These are phyloP conservation scores for Chalciporus sp. DNA, from an alignment of 1,284 basidiomycete species.

Conservation along the genomic window DNA sequence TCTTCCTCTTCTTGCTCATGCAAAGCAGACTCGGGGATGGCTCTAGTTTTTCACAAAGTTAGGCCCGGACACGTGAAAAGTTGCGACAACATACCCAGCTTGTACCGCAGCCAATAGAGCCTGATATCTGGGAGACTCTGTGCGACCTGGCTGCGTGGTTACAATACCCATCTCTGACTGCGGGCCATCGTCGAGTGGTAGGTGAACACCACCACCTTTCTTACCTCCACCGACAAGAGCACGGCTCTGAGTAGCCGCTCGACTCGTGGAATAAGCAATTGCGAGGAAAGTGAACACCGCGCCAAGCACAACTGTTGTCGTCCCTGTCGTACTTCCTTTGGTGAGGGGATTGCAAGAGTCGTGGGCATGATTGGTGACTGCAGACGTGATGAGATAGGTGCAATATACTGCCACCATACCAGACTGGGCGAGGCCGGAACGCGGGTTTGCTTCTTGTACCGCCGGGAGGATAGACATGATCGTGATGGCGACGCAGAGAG, in stretches of 20 bases:
- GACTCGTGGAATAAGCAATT: slow-evolving; percentile 95
- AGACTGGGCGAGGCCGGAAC: slow-evolving; percentile 93
- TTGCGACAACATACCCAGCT: slow-evolving; percentile 65
- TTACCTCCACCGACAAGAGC: slow-evolving; percentile 82
- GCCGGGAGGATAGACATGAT: slow-evolving; percentile 83
- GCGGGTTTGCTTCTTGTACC: slow-evolving; percentile 92
- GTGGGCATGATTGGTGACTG: slow-evolving; percentile 90
- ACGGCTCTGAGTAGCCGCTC: slow-evolving; percentile 94
- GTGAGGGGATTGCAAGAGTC: slow-evolving; percentile 88
- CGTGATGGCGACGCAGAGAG: slow-evolving; percentile 81
- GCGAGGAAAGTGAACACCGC: slow-evolving; percentile 97
- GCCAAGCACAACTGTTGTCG: slow-evolving; percentile 88
- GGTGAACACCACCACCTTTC: slow-evolving; percentile 61
- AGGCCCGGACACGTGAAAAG: slow-evolving; percentile 1
- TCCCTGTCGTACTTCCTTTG: slow-evolving; percentile 72
- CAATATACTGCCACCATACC: slow-evolving; percentile 97
- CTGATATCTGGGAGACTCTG: slow-evolving; percentile 91
- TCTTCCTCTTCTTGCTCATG: slow-evolving; percentile 85
- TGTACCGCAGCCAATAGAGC: slow-evolving; percentile 95
- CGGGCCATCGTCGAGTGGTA: slow-evolving; percentile 56
- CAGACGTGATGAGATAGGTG: slow-evolving; percentile 94
- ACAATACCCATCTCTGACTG: slow-evolving; percentile 75
- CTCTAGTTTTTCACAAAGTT: slow-evolving; percentile 43
- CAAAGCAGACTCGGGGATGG: slow-evolving; percentile 91
- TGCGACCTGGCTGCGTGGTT: slow-evolving; percentile 83